Percentiles rank a stretch among this genome's conserved stretches.
These are phyloP conservation scores for Nigrospora oryzae DNA, from an alignment of 2,329 filamentous ascomycete genomes.

Conservation along the genomic window DNA sequence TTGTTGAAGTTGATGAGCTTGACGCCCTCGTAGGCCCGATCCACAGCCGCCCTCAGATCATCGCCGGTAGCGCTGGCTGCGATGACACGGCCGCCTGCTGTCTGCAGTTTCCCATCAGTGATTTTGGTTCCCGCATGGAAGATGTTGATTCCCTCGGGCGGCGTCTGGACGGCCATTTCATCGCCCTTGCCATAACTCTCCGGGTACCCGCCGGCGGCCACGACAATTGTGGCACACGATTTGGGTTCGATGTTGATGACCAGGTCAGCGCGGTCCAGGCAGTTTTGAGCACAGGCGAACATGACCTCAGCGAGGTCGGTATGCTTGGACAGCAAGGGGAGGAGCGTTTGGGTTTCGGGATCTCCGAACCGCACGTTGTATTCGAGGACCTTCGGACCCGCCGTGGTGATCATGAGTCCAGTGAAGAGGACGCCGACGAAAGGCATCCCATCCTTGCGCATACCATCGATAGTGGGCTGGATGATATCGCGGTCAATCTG, in stretches of 20 bases:
- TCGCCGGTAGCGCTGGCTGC: slow-evolving; percentile 73
- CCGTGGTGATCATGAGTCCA: slow-evolving; percentile 71
- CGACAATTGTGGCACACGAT: slow-evolving; percentile 87
- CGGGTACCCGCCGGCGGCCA: slow-evolving; percentile 87
- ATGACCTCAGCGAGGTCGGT: slow-evolving; percentile 84
- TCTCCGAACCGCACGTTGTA: slow-evolving; percentile 94
- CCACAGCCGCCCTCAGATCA: slow-evolving; percentile 73
- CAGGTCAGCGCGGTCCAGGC: slow-evolving; percentile 52
- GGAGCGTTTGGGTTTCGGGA: slow-evolving; percentile 74
- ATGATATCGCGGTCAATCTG: slow-evolving; percentile 74
- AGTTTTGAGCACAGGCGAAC: slow-evolving; percentile 72
- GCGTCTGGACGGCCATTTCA: slow-evolving; percentile 39
- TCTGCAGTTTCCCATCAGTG: slow-evolving; percentile 56
- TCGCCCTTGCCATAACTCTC: slow-evolving; percentile 76
- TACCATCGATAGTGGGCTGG: slow-evolving; percentile 82
- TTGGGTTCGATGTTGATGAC: slow-evolving; percentile 57
- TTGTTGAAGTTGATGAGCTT: slow-evolving; percentile 72
- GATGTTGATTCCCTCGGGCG: slow-evolving; percentile 51
- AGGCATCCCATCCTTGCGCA: slow-evolving; percentile 70
- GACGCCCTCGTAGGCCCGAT: slow-evolving; percentile 80
- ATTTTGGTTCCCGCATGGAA: slow-evolving; percentile 89
- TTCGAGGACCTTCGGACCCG: slow-evolving; percentile 72
- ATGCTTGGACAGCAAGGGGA: slow-evolving; percentile 6
- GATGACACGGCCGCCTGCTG: slow-evolving; percentile 84
- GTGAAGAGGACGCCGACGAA: slow-evolving; percentile 76